Base-by-base conservation (phyloP, 2,329 filamentous ascomycete genomes). In the Colletotrichum ledebouriae region DNA sequence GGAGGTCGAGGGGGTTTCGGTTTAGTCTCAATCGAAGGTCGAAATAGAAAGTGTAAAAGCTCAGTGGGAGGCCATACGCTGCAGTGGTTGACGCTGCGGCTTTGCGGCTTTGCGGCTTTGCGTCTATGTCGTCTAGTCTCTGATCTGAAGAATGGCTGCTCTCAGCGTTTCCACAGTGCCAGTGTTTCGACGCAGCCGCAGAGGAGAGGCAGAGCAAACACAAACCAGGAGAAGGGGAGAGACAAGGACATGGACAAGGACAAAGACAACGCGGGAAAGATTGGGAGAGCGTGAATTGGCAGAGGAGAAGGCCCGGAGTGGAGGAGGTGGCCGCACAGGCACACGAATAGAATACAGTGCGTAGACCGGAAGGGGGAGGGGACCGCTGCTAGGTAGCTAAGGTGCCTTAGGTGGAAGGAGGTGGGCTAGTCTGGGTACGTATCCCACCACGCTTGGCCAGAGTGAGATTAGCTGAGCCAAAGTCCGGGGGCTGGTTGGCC, bases 111-210 rank as follows among this genome's bases (percentile, higher is more conserved):
- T n/a, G 53, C 41, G 17, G 44, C 52, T 34, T 60, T 55, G 55
- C 47, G 44, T 55, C 64, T 44, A 33, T 34, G 34, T 50, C 50
- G 52, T 33, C 50, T 34, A 56, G 50, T 67, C 59, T 52, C 55
- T 65, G 53, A 12, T 52, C 55, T 65, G 53, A 12, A 34, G 39
- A 17, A 55, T 49, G 66, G 55, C 55, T 22, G 56, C 55, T 65
- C 42, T 60, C 66, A 69, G 66, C 41, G 61, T 37, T 69, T 60
- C 66, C 66, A 69, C 66, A 69, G 66, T 69, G 66, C 66, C 58
- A 50, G 59, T 62, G 55, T 59, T 46, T 52, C 50, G 62, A 25
- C 34, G 55, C 17, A 52, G 22, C 55, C 29, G 58, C 34, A 67
- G 33, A 53, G 63, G 25, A 62, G 11, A 55, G 55, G 53, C 20